Evolutionary conservation across 2,329 filamentous ascomycete species (phyloP).

Genomic region (Didymosphaeria variabile): DNA sequence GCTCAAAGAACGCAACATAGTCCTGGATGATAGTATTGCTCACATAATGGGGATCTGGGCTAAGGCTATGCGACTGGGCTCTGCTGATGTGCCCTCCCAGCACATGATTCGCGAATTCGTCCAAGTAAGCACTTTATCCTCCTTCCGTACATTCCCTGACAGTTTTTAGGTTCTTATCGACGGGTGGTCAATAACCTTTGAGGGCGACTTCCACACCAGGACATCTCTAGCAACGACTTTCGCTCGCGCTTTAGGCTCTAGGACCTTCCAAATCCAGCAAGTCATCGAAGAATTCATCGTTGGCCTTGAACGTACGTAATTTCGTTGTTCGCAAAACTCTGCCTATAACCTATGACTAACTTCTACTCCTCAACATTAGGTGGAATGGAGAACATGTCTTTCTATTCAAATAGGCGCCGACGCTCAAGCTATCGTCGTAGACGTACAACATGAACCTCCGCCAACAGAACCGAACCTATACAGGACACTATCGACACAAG

Average conservation of each 20-base stretch:
- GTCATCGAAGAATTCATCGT: background rate
- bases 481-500: too few relatives aligned
- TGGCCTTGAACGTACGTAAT: background rate
- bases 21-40: background rate
- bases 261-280: background rate
- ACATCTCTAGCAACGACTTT: slow-evolving; percentile 14
- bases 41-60: background rate
- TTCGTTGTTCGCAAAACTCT: too few relatives aligned
- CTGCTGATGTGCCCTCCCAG: too few relatives aligned
- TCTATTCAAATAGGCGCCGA: background rate
- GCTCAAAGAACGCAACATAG: background rate
- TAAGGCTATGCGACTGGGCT: background rate
- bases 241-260: slow-evolving; percentile 9
- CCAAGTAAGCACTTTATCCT: background rate
- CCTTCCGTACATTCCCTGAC: too few relatives aligned
- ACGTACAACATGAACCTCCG: background rate
- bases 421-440: background rate
- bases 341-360: too few relatives aligned
- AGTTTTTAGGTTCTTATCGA: background rate
- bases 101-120: background rate
- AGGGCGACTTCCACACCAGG: background rate
- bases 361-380: too few relatives aligned
- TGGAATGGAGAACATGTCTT: background rate
- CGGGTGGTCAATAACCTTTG: background rate
- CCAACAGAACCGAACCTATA: too few relatives aligned